phyloP scores from a whole-genome alignment of 768 basidiomycete genomes.

The Terana coerulea region DNA sequence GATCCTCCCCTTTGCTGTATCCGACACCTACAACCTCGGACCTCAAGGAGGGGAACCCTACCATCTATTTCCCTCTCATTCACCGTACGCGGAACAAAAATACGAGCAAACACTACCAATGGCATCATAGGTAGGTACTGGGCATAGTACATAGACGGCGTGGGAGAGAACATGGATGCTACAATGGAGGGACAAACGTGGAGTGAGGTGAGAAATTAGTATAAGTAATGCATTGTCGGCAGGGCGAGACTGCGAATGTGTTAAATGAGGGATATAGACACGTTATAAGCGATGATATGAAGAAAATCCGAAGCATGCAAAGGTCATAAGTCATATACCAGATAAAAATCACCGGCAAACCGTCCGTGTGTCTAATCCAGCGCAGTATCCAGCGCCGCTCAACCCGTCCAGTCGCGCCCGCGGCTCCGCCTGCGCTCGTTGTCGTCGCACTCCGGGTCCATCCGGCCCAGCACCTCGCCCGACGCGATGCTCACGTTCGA shows the following conservation, averaged over 20 bases:
- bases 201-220: background rate
- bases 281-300: background rate
- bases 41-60: no score
- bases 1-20: no score
- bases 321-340: background rate
- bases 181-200: background rate
- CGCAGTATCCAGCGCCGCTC: background rate
- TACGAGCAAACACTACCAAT: no score
- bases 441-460: conserved; percentile 39
- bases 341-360: background rate
- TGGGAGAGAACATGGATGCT: background rate
- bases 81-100: no score
- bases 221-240: background rate
- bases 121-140: no score
- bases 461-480: conserved; percentile 51
- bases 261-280: background rate
- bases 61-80: no score
- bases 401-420: background rate
- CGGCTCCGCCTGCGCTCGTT: conserved; percentile 15
- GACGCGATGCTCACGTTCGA: conserved; percentile 40
- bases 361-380: background rate
- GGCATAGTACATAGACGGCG: background rate
- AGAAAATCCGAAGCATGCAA: background rate
- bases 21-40: no score
- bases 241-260: background rate